Evolutionary conservation across 2,329 filamentous ascomycete species (phyloP), one percentile per base, ranked within the genome.

Genomic region (Fusarium transvaalense): DNA sequence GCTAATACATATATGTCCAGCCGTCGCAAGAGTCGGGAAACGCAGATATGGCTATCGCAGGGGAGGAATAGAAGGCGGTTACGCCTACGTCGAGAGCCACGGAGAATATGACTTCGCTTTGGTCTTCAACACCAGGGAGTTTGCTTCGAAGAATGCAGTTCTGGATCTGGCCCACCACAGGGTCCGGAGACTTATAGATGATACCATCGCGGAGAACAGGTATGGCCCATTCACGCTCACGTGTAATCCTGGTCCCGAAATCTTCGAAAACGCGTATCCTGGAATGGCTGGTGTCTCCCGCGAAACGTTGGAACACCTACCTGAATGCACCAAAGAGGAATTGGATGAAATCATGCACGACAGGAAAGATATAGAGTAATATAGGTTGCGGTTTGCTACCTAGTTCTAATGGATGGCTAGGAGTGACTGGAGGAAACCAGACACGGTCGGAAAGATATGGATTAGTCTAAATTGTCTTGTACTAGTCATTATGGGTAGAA

Each of bases 61-160:
- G 12, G 69, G 69, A 5, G 31, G 29, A 5, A 12, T 68, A 7
- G 46, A 51, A 31, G 69, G 66, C 14, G 57, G 64, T 5, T 59
- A 61, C 15, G 34, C 41, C 1, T 51, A 50, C 12, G 57, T 55
- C 1, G 46, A 60, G 31, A 66, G 50, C 17, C 34, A 47, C 7
- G 32, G 47, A 2, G 13, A 52, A 1, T 25, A 66, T 4, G 67
- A 72, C 46, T 69, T 52, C 56, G 60, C 61, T 10, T 29, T 72
- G 21, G 55, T 50, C 9, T 29, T 72, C 3, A 69, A 66, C n/a
- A 72, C 64, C 4, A 50, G 67, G 17, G 61, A 71, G 12, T 66
- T 59, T 12, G 17, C 46, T 15, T 50, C 47, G 14, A 50, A 47
- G 0, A 53, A 58, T 13, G 19, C 50, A 57, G 12, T 72, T 71